phyloP scores from a whole-genome alignment of 768 basidiomycete genomes.

The Pleurotus eryngii region DNA sequence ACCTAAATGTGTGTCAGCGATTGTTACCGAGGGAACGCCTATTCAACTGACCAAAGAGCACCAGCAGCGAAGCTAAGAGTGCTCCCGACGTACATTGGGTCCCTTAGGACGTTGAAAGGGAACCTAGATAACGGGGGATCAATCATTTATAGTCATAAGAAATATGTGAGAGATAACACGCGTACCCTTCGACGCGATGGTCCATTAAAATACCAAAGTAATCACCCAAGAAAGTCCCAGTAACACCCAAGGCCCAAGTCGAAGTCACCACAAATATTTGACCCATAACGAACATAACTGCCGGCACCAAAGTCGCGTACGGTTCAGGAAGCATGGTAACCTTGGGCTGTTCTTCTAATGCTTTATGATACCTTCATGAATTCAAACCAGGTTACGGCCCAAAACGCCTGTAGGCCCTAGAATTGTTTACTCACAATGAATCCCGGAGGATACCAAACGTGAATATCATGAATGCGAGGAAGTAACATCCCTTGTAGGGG shows the following conservation, averaged over 20 bases:
- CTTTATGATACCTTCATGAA: slow-evolving; percentile 63
- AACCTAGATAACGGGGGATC: slow-evolving; percentile 43
- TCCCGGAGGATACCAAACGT: slow-evolving; percentile 83
- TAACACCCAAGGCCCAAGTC: slow-evolving; percentile 88
- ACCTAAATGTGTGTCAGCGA: slow-evolving; percentile 44
- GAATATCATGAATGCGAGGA: slow-evolving; percentile 83
- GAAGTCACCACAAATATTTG: slow-evolving; percentile 85
- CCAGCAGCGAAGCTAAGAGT: slow-evolving; percentile 86
- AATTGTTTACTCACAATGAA: slow-evolving; percentile 56
- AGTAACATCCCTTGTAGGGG: slow-evolving; percentile 76
- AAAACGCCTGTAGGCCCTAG: neutral
- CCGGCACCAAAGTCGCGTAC: slow-evolving; percentile 56
- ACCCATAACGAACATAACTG: slow-evolving; percentile 62
- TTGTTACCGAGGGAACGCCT: too few relatives aligned
- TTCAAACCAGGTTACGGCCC: neutral
- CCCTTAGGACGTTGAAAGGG: slow-evolving; percentile 89
- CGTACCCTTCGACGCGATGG: slow-evolving; percentile 75
- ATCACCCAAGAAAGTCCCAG: slow-evolving; percentile 88
- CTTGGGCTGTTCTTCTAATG: slow-evolving; percentile 74
- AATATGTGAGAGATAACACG: neutral
- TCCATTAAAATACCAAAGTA: slow-evolving; percentile 89
- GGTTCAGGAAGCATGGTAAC: slow-evolving; percentile 63
- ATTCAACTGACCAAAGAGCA: slow-evolving; percentile 71
- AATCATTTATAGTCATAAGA: too few relatives aligned
- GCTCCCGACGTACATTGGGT: slow-evolving; percentile 98